Evolutionary conservation across 202 grass and related monocot genomes (phyloP), one percentile per base, ranked within the genome.

Genomic region (Alloteropsis angusta): DNA sequence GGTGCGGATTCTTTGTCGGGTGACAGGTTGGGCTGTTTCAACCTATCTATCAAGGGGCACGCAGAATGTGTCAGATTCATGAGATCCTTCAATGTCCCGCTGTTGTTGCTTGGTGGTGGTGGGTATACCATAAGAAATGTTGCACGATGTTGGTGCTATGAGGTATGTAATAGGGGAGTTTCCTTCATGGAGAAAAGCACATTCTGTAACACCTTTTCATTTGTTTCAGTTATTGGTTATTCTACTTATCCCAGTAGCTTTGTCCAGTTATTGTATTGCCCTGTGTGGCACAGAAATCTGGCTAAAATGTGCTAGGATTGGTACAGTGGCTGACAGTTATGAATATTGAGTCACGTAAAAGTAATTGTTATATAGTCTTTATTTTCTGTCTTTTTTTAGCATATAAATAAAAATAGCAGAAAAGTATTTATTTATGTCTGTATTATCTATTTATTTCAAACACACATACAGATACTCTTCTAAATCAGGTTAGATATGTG

Each of bases 51-150:
- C 34, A 91, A 82, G 67, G 96, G 96, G 4, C 90, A 99, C 1
- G 96, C 89, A 0, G 96, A 99, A 56, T 99, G 96, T 12, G 90
- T 91, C 53, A 96, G 79, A 79, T 99, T 89, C 81, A 93, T 99
- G 92, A 99, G 92, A 79, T 93, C 92, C 16, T 96, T 99, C 77
- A 96, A 99, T 65, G 96, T 99, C 38, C 96, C 96, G 1, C 61
- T 99, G 39, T 37, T 98, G 52, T 53, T 98, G 42, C 69, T 98
- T 76, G 96, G 96, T 82, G 96, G 96, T 13, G 96, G 96, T 2
- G 96, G 96, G 2, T 99, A 99, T 79, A 99, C 92, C 44, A 91
- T 99, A 30, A 89, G 90, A 75, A 99, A 99, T 10, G 96, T 99
- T 43, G 96, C 96, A 45, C 72, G 92, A 1, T 99, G 96, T 65